These are phyloP conservation scores for Talaromyces liani DNA, from an alignment of 495 filamentous ascomycete genomes.

Conservation along the genomic window DNA sequence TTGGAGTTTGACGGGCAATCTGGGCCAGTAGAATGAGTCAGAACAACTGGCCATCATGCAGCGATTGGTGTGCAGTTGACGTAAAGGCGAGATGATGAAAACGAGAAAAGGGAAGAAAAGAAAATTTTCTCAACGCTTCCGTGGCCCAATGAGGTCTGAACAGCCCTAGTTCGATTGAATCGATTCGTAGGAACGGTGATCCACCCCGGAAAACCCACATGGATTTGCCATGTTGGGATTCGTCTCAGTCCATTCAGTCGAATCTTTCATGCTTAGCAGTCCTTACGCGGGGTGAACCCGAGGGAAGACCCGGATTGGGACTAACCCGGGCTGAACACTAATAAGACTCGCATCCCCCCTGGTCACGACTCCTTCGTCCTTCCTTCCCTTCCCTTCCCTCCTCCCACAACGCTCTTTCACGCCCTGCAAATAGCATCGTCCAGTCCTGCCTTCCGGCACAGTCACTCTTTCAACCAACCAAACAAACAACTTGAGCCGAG, in stretches of 20 bases:
- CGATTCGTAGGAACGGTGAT: not conserved
- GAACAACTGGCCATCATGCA: not conserved
- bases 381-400: not conserved
- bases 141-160: not conserved
- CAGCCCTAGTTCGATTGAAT: not conserved
- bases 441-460: not conserved
- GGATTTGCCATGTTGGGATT: not conserved
- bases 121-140: not conserved
- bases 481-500: conserved; percentile 2
- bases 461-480: conserved; percentile 9
- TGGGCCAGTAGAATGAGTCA: not conserved
- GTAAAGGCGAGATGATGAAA: not conserved
- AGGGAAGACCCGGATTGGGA: not conserved
- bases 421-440: not conserved
- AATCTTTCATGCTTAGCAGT: not conserved
- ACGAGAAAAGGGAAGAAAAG: not conserved
- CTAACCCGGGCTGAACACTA: not conserved
- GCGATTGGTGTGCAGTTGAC: not conserved
- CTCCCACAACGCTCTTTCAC: conserved; percentile 2
- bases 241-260: not conserved
- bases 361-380: not conserved
- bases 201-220: not conserved
- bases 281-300: not conserved
- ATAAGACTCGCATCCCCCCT: conserved; percentile 1
- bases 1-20: not conserved